Evolutionary conservation across 768 basidiomycete species (phyloP), one percentile per base, ranked within the genome.

Genomic region (Porphyrellus cyaneotinctus): DNA sequence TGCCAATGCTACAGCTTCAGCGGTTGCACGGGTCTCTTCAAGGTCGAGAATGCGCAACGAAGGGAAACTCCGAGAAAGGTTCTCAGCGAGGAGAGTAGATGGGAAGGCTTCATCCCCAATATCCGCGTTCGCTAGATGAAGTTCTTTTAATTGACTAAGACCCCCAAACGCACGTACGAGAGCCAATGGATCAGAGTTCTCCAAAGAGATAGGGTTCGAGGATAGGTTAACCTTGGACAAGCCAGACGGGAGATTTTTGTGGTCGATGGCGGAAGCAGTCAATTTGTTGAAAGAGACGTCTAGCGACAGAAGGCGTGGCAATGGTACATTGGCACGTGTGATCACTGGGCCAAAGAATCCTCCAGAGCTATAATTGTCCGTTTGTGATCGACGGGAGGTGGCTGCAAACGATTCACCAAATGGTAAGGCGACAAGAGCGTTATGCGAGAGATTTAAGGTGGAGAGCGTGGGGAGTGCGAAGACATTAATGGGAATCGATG

Each of bases 271-370:
- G 14, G 67, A 65, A 9, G 85, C 80, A 3, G 69, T 60, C 31
- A 93, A 74, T 53, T 78, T 76, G 70, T 93, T 92, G 66, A 83
- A 71, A 1, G 88, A 86, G 15, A 74, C 81, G 45, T 90, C 75
- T 22, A 93, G 73, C 20, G 69, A 73, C n/a, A 77, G 58, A 38
- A 93, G 81, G 43, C 78, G 76, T 22, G 89, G 89, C 10, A 91
- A 68, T 1, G 88, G 85, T 1, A 75, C 67, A 3, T 76, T 76
- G 12, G 90, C 81, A 32, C 88, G 82, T 6, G 74, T 73, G 54
- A 91, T 74, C 24, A 75, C 75, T 12, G 83, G 80, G 9, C 77
- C 74, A 60, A 89, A 91, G 70, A 90, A 85, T 54, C 78, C 76
- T 58, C 78, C 72, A 47, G 78, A 69, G 28, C 71, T 63, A 38